Evolutionary conservation across 495 filamentous ascomycete genomes (phyloP).

Genomic region (Trichoderma reesei): DNA sequence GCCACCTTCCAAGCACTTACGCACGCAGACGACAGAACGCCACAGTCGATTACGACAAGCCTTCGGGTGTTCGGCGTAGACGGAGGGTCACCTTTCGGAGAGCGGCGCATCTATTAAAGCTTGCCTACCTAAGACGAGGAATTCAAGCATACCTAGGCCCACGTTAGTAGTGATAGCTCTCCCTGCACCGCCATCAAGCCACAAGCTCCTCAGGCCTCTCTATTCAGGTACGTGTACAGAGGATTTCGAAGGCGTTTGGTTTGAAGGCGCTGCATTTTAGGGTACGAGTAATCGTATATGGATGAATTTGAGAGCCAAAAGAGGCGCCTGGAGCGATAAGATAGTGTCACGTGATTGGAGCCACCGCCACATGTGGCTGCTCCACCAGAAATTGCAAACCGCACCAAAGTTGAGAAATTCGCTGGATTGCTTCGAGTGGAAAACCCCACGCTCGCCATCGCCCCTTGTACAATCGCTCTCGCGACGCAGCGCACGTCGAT

Average conservation of each 20-base stretch:
- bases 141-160: too few relatives aligned
- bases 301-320: background rate
- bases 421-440: background rate
- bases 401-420: constrained; percentile 8
- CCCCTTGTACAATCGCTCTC: background rate
- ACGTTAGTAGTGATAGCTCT: too few relatives aligned
- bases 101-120: background rate
- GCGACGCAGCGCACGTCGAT: background rate
- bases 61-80: background rate
- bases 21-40: background rate
- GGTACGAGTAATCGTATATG: too few relatives aligned
- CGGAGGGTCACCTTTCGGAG: background rate
- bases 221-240: too few relatives aligned
- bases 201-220: too few relatives aligned
- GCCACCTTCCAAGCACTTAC: background rate
- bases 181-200: too few relatives aligned
- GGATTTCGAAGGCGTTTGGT: too few relatives aligned
- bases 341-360: background rate
- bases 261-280: background rate
- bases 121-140: too few relatives aligned
- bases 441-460: constrained; percentile 4
- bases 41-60: background rate
- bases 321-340: background rate
- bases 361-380: constrained; percentile 2
- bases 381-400: constrained; percentile 5